Evolutionary conservation across 1,284 basidiomycete genomes (phyloP).

Genomic region (Cystobasidiaceae sp.): DNA sequence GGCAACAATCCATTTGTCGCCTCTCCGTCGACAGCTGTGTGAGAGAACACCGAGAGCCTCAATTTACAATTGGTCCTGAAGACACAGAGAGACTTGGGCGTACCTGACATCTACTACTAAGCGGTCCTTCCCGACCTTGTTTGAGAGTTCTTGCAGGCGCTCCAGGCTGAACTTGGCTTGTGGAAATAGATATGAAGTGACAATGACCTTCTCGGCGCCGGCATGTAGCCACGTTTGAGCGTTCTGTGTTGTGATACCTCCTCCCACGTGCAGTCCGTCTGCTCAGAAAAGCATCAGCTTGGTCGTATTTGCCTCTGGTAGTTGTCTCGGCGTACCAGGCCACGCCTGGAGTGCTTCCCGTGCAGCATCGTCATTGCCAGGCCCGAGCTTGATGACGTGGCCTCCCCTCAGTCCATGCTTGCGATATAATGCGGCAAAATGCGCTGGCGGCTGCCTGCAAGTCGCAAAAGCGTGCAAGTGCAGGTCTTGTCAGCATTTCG

Average conservation of each 20-base stretch:
- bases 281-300: constrained; percentile 1
- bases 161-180: constrained; percentile 68
- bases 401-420: constrained; percentile 68
- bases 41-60: background rate
- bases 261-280: constrained; percentile 83
- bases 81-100: constrained; percentile 36
- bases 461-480: background rate
- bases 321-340: constrained; percentile 56
- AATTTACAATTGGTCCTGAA: background rate
- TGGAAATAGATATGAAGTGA: constrained; percentile 94
- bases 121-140: constrained; percentile 71
- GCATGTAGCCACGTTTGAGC: constrained; percentile 76
- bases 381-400: constrained; percentile 95
- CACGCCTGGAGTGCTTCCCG: constrained; percentile 73
- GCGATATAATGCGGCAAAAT: constrained; percentile 77
- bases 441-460: constrained; percentile 66
- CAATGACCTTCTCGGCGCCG: constrained; percentile 95
- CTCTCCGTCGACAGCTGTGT: constrained; percentile 72
- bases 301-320: background rate
- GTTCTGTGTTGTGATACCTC: constrained; percentile 79
- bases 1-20: constrained; percentile 81
- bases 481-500: constrained; percentile 1
- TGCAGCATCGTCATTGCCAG: constrained; percentile 78
- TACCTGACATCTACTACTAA: constrained; percentile 94
- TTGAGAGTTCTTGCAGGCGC: constrained; percentile 61